phyloP scores from a whole-genome alignment of 257 asterid species.

The Solanum pinnatisectum region DNA sequence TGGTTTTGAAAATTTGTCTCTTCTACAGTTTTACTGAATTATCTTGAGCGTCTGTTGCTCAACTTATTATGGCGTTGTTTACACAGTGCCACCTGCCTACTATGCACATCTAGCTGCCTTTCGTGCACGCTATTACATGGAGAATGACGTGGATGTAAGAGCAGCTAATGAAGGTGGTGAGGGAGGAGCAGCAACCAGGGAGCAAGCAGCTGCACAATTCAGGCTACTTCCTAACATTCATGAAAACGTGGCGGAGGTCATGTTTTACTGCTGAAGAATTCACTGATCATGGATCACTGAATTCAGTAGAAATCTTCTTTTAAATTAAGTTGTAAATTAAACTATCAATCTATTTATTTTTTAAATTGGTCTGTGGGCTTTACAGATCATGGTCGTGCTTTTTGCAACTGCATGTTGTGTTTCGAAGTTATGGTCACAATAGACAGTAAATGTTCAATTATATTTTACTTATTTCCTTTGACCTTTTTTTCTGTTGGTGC shows the following conservation, averaged over 20 bases:
- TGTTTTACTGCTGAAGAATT: slow-evolving; percentile 53
- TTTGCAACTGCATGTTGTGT: not conserved
- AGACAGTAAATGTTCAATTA: not conserved
- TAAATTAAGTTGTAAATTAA: not conserved
- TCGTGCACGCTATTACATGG: slow-evolving; percentile 66
- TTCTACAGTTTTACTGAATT: not conserved
- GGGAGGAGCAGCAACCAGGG: slow-evolving; percentile 33
- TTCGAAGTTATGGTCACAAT: not conserved
- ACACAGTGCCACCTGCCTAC: slow-evolving; percentile 79
- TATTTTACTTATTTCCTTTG: not conserved
- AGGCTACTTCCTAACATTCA: slow-evolving; percentile 33
- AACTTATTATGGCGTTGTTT: slow-evolving; percentile 6
- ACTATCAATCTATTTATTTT: not conserved
- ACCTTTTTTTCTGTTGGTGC: not conserved
- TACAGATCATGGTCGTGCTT: not conserved
- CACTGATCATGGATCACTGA: not conserved
- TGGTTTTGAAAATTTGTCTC: not conserved
- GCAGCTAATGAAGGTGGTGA: slow-evolving; percentile 16
- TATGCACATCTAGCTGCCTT: slow-evolving; percentile 78
- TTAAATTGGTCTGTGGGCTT: not conserved
- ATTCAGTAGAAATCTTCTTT: not conserved
- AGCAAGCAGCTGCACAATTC: slow-evolving; percentile 5
- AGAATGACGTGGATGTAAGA: slow-evolving; percentile 35
- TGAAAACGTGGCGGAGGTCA: slow-evolving; percentile 47
- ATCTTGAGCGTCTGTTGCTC: not conserved